phyloP scores from a whole-genome alignment of 352 stramenopile genomes.

The Phytophthora hibernalis region DNA sequence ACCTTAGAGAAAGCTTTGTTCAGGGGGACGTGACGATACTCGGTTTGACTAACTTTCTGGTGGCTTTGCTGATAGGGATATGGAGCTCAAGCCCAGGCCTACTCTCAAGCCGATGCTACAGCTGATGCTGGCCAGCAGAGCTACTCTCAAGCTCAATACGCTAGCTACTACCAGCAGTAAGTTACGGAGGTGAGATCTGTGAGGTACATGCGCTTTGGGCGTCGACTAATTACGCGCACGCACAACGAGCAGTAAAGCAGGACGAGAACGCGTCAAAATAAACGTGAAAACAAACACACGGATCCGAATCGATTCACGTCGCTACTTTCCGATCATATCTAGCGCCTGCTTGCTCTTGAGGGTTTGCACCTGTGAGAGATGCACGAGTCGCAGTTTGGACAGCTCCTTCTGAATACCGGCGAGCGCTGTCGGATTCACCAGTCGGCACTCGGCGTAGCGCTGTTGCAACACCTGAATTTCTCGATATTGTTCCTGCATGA shows the following conservation, averaged over 20 bases:
- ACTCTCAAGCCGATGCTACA: conserved; percentile 48
- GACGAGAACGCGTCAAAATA: conserved; percentile 10
- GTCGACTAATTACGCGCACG: neutral
- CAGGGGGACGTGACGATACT: conserved; percentile 14
- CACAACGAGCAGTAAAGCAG: neutral
- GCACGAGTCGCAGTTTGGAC: conserved; percentile 84
- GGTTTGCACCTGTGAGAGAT: conserved; percentile 86
- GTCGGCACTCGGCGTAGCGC: conserved; percentile 79
- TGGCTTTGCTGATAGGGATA: conserved; percentile 55
- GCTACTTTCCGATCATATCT: conserved; percentile 72
- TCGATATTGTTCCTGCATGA: conserved; percentile 90
- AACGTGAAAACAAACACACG: conserved; percentile 13
- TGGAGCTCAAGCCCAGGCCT: conserved; percentile 50
- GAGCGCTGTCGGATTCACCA: conserved; percentile 77
- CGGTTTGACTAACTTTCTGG: conserved; percentile 25
- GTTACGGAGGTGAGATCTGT: conserved; percentile 21
- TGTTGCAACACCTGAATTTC: conserved; percentile 89
- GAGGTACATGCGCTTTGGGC: neutral
- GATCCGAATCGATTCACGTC: conserved; percentile 6
- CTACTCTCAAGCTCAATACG: conserved; percentile 69
- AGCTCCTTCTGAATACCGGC: conserved; percentile 85
- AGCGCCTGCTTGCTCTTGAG: conserved; percentile 88
- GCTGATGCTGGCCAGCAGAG: conserved; percentile 35
- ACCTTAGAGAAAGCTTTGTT: conserved; percentile 24
- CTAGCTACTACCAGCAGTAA: conserved; percentile 72